Conservation (phyloP, 2,329 filamentous ascomycete genomes). For the Purpureocillium takamizusanense region DNA sequence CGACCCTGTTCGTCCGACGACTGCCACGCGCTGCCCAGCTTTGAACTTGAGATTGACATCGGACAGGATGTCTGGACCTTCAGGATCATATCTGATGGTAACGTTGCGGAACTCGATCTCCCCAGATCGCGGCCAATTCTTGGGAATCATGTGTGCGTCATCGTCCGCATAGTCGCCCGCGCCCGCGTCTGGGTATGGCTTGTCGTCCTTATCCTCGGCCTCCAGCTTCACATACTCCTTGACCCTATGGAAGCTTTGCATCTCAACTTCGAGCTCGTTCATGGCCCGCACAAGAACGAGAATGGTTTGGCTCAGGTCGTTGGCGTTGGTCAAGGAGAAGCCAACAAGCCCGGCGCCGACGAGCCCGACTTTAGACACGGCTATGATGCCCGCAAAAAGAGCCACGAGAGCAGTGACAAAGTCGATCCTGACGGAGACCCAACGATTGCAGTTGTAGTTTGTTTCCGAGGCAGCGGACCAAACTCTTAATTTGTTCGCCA, state of each 20-base stretch:
- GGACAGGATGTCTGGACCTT: slow-evolving; percentile 39
- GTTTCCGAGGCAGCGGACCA: slow-evolving; percentile 39
- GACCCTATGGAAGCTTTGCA: slow-evolving; percentile 44
- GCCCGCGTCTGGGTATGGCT: slow-evolving; percentile 26
- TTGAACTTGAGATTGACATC: slow-evolving; percentile 40
- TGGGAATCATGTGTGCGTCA: slow-evolving; percentile 26
- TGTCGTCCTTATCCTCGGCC: slow-evolving; percentile 33
- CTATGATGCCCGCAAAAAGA: slow-evolving; percentile 41
- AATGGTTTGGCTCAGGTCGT: slow-evolving; percentile 43
- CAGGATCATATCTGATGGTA: slow-evolving; percentile 36
- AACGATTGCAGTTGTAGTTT: slow-evolving; percentile 47
- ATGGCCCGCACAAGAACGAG: slow-evolving; percentile 40
- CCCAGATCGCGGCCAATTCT: slow-evolving; percentile 35
- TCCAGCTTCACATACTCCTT: slow-evolving; percentile 38
- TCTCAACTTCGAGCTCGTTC: slow-evolving; percentile 48
- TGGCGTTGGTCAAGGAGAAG: slow-evolving; percentile 47
- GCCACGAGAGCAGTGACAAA: slow-evolving; percentile 44
- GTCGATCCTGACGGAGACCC: slow-evolving; percentile 46
- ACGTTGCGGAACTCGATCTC: slow-evolving; percentile 42
- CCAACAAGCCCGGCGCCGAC: slow-evolving; percentile 44
- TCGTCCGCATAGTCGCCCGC: slow-evolving; percentile 31
- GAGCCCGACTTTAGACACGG: slow-evolving; percentile 34
- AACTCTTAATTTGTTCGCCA: slow-evolving; percentile 40
- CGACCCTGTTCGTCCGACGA: slow-evolving; percentile 73
- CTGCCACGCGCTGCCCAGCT: slow-evolving; percentile 66